A percentile compares a stretch with the other conserved stretches of the same genome.
These are phyloP conservation scores for Paramecium primaurelia DNA, from an alignment of 73 alveolate species.

Conservation along the genomic window DNA sequence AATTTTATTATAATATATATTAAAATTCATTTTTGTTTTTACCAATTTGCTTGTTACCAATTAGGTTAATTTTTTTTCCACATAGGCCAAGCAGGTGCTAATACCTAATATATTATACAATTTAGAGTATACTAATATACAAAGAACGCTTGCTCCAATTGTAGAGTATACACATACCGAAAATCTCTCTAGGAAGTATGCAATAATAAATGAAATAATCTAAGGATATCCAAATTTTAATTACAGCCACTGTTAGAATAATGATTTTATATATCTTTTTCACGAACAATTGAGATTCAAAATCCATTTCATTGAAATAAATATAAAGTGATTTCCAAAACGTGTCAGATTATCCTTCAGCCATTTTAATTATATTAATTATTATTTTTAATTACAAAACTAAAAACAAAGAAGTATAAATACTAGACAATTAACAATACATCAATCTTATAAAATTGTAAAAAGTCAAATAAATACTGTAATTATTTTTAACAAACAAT, in stretches of 20 bases:
- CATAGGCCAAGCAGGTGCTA: constrained; percentile 51
- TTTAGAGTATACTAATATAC: neutral
- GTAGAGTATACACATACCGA: constrained; percentile 3
- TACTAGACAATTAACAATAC: neutral
- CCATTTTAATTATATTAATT: neutral
- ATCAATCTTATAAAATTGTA: neutral
- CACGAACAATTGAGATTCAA: neutral
- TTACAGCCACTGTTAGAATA: neutral
- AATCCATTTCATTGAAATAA: constrained; percentile 48
- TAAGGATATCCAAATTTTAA: neutral
- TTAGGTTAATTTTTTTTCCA: constrained; percentile 34
- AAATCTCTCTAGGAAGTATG: constrained; percentile 22
- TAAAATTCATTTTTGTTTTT: neutral
- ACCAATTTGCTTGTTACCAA: neutral
- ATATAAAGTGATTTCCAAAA: constrained; percentile 24
- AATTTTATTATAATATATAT: neutral
- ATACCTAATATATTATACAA: neutral
- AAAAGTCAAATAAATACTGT: neutral
- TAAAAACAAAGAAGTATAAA: neutral
- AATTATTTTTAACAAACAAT: neutral
- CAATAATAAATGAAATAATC: constrained; percentile 3
- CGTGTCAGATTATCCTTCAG: constrained; percentile 27
- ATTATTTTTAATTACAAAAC: neutral
- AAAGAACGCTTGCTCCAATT: constrained; percentile 29
- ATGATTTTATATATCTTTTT: neutral